A percentile compares a stretch with the other conserved stretches of the same genome.
Conservation (phyloP, 2,329 filamentous ascomycete species). For the Stagonosporopsis chrysanthemi region DNA sequence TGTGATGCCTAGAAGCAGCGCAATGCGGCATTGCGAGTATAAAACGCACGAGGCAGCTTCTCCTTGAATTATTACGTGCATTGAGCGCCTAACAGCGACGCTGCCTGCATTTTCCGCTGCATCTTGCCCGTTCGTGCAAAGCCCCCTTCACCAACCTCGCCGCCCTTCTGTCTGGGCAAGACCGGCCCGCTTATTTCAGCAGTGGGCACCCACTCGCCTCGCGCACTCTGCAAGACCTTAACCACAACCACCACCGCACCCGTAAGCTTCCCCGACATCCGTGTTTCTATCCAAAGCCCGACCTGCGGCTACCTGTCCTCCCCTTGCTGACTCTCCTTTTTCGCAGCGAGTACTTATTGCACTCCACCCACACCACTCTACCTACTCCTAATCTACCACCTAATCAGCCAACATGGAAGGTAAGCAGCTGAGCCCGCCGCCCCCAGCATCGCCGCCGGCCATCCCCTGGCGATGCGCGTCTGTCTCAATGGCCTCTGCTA, state of each 20-base stretch:
- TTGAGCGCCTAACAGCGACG: slow-evolving; percentile 7
- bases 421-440: slow-evolving; percentile 60
- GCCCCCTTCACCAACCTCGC: slow-evolving; percentile 37
- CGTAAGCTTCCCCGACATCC: slow-evolving; percentile 46
- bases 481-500: slow-evolving; percentile 48
- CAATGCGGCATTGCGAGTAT: slow-evolving; percentile 18
- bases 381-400: slow-evolving; percentile 47
- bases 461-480: slow-evolving; percentile 29
- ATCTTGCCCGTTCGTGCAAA: slow-evolving; percentile 35
- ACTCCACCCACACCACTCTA: slow-evolving; percentile 42
- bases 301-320: slow-evolving; percentile 28
- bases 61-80: slow-evolving; percentile 8
- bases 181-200: slow-evolving; percentile 53
- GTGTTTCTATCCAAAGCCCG: slow-evolving; percentile 32
- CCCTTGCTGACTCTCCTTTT: slow-evolving; percentile 41
- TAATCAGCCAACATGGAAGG: slow-evolving; percentile 68
- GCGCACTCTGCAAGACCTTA: slow-evolving; percentile 45
- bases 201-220: slow-evolving; percentile 49
- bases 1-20: slow-evolving; percentile 24
- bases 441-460: slow-evolving; percentile 23
- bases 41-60: slow-evolving; percentile 17
- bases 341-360: slow-evolving; percentile 41
- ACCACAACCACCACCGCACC: slow-evolving; percentile 38
- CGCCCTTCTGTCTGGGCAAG: slow-evolving; percentile 48
- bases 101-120: slow-evolving; percentile 19